Base-by-base conservation (phyloP, 495 filamentous ascomycete species). In the Trichocladium uniseriatum region DNA sequence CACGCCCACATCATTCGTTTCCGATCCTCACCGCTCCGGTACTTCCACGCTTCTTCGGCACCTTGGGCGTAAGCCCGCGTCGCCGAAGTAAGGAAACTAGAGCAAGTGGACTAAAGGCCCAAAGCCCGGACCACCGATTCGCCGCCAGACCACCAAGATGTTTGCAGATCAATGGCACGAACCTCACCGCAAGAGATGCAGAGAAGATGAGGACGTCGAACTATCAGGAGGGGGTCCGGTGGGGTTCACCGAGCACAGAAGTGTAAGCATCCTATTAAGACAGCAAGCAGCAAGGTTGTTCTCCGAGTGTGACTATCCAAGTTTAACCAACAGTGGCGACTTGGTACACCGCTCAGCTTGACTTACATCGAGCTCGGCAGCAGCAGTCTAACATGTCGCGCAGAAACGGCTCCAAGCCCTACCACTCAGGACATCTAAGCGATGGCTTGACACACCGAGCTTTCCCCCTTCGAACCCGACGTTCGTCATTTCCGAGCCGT, bases 391-490 rank as follows among this genome's bases (percentile, higher is more conserved):
- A 56, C 54, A 29, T 9, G 18, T 13, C 8, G 11, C 21, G 16
- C 48, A 76, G 71, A 76, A 76, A 67, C 71, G 72, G 31, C 43
- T 72, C 28, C 72, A 76, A 36, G 58, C 63, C 39, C 64, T 74
- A 16, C 70, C 71, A 10, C 47, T 73, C 1, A 65, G 69, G 15
- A 65, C 65, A 16, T 68, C 72, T 14, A 69, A 65, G 41, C 62
- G 64, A 59, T 70, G 68, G 64, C 31, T 55, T 32, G 62, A 50
- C 8, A 54, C 59, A n/a, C 57, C 58, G 8, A 62, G 38, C 43
- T 70, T 71, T 41, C 53, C 65, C 9, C 49, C 40, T 7, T 32
- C 48, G 22, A 49, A 48, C 21, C 48, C 60, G 15, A 47, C 58
- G 13, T 54, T 58, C 31, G 38, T 44, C 20, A 29, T 38, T 3